Evolutionary conservation across 106 monocot species (phyloP).

Genomic region (Cymbidium sinense): DNA sequence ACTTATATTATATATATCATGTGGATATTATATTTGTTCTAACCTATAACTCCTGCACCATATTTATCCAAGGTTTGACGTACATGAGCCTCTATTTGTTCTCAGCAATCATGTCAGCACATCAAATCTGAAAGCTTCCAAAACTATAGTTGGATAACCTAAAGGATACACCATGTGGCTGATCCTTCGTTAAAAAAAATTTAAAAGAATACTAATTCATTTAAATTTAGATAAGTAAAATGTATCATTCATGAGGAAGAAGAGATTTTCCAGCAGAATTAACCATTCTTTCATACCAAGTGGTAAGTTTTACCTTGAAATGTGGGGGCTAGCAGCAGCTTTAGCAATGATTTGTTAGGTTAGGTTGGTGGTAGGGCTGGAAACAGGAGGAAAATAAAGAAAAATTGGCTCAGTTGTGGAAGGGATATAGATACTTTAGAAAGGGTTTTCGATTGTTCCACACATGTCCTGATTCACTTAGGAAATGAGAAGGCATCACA

Average conservation of each 20-base stretch:
- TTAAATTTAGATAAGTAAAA: background rate
- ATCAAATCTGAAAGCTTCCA: background rate
- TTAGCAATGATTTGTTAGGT: no score
- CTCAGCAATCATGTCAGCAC: background rate
- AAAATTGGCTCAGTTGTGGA: no score
- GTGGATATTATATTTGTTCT: background rate
- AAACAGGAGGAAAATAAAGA: no score
- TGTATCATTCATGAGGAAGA: background rate
- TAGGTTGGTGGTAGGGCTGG: no score
- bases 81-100: background rate
- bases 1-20: background rate
- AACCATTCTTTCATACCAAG: background rate
- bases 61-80: background rate
- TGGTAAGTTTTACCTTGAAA: background rate
- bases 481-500: no score
- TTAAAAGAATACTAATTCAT: background rate
- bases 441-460: no score
- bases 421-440: no score
- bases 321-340: no score
- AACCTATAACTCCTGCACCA: background rate
- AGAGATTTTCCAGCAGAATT: background rate
- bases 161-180: background rate
- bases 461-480: no score
- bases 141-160: background rate
- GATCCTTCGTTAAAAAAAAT: background rate